Evolutionary conservation across 2,329 filamentous ascomycete genomes (phyloP).

Genomic region (Capronia epimyces): DNA sequence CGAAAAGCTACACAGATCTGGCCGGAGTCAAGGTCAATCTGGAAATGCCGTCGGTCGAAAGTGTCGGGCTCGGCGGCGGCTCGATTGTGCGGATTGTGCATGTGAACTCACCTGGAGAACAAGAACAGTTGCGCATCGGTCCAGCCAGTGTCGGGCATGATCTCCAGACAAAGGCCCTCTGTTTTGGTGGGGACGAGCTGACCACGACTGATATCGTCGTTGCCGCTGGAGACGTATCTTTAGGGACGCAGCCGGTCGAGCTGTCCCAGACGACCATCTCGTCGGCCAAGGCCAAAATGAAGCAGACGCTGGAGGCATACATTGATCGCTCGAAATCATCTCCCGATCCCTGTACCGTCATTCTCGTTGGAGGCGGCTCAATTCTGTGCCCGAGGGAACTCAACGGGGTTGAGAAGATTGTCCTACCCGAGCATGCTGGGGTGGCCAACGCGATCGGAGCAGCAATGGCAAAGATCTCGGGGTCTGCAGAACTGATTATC

Average conservation of each 20-base stretch:
- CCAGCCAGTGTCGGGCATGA: constrained; percentile 53
- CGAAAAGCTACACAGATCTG: constrained; percentile 54
- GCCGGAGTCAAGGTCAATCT: constrained; percentile 57
- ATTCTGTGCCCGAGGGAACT: constrained; percentile 46
- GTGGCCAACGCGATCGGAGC: constrained; percentile 58
- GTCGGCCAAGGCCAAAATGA: constrained; percentile 37
- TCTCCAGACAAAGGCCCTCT: constrained; percentile 44
- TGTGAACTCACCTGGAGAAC: constrained; percentile 34
- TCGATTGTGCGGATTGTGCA: constrained; percentile 44
- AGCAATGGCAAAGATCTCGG: constrained; percentile 53
- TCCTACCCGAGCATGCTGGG: constrained; percentile 46
- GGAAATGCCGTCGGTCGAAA: constrained; percentile 52
- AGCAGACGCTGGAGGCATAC: constrained; percentile 46
- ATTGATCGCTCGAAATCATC: constrained; percentile 56
- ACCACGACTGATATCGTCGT: constrained; percentile 51
- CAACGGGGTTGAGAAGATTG: constrained; percentile 47
- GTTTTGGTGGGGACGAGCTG: constrained; percentile 50
- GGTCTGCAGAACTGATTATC: constrained; percentile 33
- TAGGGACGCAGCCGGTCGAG: constrained; percentile 27
- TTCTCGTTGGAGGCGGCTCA: constrained; percentile 56
- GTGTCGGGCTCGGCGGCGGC: constrained; percentile 54
- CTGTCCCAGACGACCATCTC: constrained; percentile 33
- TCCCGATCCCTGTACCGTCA: constrained; percentile 44
- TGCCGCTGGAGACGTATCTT: constrained; percentile 32
- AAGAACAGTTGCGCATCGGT: constrained; percentile 42